phyloP scores from a whole-genome alignment of 2,329 filamentous ascomycete genomes.

The Eurotiales sp. region DNA sequence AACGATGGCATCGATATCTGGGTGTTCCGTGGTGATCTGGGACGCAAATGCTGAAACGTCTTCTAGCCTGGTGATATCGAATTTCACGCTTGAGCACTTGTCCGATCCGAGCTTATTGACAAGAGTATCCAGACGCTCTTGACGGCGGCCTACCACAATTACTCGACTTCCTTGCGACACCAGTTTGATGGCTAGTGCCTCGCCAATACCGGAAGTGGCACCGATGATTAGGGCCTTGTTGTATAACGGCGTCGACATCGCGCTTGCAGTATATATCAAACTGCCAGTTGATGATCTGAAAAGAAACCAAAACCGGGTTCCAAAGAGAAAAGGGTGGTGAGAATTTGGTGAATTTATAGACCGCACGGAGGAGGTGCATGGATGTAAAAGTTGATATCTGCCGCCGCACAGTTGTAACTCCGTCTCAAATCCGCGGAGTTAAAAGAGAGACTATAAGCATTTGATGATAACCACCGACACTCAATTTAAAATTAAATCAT shows the following conservation, averaged over 20 bases:
- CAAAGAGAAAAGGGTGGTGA: neutral
- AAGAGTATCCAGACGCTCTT: conserved; percentile 50
- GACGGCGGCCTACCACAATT: conserved; percentile 49
- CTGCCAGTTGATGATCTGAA: neutral
- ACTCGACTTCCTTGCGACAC: conserved; percentile 46
- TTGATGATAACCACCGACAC: no score
- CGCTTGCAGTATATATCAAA: neutral
- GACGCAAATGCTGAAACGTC: conserved; percentile 30
- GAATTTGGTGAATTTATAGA: neutral
- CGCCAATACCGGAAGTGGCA: conserved; percentile 46
- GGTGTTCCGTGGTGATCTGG: conserved; percentile 38
- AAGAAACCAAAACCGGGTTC: no score
- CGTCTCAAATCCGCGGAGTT: no score
- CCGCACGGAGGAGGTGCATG: no score
- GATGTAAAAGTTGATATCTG: no score
- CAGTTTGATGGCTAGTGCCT: conserved; percentile 48
- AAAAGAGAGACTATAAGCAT: no score
- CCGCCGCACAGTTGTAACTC: no score
- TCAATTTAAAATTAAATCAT: no score
- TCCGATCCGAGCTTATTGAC: conserved; percentile 44
- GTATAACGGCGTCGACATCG: conserved; percentile 44
- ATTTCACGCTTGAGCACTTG: conserved; percentile 42
- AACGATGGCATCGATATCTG: conserved; percentile 52
- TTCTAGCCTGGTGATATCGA: conserved; percentile 51
- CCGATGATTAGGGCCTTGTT: conserved; percentile 53